Base-by-base conservation (phyloP, 1,139 yeast genomes). In the Geotrichum reessii region DNA sequence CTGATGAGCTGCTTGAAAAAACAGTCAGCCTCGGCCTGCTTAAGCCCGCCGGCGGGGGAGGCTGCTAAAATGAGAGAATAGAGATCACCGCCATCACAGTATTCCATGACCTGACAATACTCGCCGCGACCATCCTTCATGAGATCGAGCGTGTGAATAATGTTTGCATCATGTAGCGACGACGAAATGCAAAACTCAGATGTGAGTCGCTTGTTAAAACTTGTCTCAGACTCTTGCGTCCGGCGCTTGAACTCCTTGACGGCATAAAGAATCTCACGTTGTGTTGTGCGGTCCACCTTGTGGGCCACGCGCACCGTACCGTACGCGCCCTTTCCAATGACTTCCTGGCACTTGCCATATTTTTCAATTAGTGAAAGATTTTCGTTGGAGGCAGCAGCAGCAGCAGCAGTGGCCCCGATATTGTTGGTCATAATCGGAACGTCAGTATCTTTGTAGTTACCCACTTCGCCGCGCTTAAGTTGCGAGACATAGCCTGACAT, bases 51-150 rank as follows among this genome's bases (percentile, higher is more conserved):
- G 21, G 95, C 96, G 25, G 90, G 82, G 0, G 95, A 86, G 3
- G 37, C 37, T n/a, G 37, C 37, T 56, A 90, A 81, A 64, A 93
- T 88, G 60, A 91, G 77, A 0, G 96, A 86, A 72, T 88, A 93
- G 61, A 93, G 76, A 71, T 93, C 98, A 58, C 99, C 99, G 47
- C 97, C 98, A 1, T 92, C 81, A 71, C 98, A 93, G 68, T 83
- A 93, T 74, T 93, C 97, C 97, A 93, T 90, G 53, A 93, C 97
- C 74, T 91, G 97, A 71, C 95, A 91, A 72, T 87, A 93, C 66
- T 88, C 96, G 46, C 96, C 96, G 66, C 88, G 87, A 22, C 92
- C 89, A 73, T 92, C 97, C 71, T 87, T 88, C 73, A 92, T 79
- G 58, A 93, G 76, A 71, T 93, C 99, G 62, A 88, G 79, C 0